Conservation (phyloP, 2,329 filamentous ascomycete species). For the Aureobasidium pullulans region DNA sequence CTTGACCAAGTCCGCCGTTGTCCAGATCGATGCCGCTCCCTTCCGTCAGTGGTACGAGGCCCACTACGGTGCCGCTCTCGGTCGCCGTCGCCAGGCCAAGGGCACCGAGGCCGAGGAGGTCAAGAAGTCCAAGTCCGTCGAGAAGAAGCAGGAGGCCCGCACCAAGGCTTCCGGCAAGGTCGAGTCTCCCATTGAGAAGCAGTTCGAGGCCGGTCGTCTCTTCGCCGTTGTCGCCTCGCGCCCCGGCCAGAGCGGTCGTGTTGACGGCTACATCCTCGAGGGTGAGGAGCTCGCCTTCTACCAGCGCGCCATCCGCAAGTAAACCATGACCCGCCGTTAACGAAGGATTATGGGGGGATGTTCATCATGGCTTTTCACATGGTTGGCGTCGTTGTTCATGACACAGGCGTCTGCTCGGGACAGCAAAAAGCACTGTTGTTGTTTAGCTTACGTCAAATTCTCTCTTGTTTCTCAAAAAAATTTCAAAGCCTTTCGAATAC, state of each 20-base stretch:
- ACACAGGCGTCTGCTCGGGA: conserved; percentile 6
- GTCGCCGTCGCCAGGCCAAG: conserved; percentile 83
- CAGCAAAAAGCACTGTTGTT: conserved; percentile 13
- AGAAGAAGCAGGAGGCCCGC: conserved; percentile 93
- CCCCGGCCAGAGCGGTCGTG: conserved; percentile 93
- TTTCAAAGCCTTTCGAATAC: conserved; percentile 1
- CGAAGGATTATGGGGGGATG: conserved; percentile 5
- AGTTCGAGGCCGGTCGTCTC: conserved; percentile 98
- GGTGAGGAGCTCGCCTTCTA: conserved; percentile 99
- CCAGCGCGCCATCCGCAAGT: conserved; percentile 99
- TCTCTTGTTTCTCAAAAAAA: conserved; percentile 13
- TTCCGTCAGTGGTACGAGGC: conserved; percentile 99
- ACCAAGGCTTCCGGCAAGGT: conserved; percentile 83
- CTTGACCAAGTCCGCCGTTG: conserved; percentile 96
- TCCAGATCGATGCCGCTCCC: conserved; percentile 96
- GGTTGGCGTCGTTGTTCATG: conserved; percentile 15
- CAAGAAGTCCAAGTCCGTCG: conserved; percentile 92
- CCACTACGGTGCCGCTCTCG: conserved; percentile 89
- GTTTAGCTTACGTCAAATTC: conserved; percentile 2
- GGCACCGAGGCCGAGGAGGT: conserved; percentile 58
- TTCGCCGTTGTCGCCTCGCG: conserved; percentile 88
- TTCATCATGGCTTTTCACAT: conserved; percentile 3
- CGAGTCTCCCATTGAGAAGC: conserved; percentile 85
- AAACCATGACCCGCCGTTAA: conserved; percentile 38
- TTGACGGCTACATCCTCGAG: conserved; percentile 96